These are phyloP conservation scores for Senecio squalidus DNA, from an alignment of 140 eudicot genomes.

Conservation along the genomic window DNA sequence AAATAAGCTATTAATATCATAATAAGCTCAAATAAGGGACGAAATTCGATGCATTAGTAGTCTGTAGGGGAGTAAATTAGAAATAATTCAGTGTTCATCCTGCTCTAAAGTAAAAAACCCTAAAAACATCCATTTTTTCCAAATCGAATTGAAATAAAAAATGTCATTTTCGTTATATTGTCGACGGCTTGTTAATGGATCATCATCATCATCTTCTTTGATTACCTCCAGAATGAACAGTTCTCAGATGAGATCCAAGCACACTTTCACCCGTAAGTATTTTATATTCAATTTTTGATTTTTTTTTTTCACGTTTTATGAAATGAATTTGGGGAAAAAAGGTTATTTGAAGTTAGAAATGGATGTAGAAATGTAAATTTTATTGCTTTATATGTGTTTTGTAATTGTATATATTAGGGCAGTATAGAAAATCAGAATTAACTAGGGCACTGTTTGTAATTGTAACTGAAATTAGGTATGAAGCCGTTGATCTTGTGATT, in stretches of 20 bases:
- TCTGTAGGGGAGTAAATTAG: not conserved
- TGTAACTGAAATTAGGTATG: too few relatives aligned
- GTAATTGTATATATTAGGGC: not conserved
- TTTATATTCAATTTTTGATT: not conserved
- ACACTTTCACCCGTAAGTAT: slow-evolving; percentile 22
- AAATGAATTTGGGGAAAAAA: not conserved
- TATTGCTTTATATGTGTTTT: not conserved
- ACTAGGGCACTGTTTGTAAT: not conserved
- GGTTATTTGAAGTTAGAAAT: not conserved
- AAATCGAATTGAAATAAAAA: not conserved
- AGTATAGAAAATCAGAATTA: too few relatives aligned
- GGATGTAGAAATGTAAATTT: not conserved
- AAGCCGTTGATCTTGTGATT: too few relatives aligned
- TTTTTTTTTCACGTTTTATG: not conserved
- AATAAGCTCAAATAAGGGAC: too few relatives aligned
- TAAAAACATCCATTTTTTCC: not conserved
- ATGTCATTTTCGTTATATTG: slow-evolving; percentile 3
- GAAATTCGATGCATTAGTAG: not conserved
- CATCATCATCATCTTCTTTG: slow-evolving; percentile 10
- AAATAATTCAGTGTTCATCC: not conserved
- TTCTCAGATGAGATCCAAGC: slow-evolving; percentile 21
- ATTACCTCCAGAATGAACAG: slow-evolving; percentile 11
- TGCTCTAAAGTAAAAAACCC: not conserved
- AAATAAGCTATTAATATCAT: too few relatives aligned
- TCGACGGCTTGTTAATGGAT: slow-evolving; percentile 20